Evolutionary conservation across 2,329 filamentous ascomycete species (phyloP).

Genomic region (Aciculosporium take): DNA sequence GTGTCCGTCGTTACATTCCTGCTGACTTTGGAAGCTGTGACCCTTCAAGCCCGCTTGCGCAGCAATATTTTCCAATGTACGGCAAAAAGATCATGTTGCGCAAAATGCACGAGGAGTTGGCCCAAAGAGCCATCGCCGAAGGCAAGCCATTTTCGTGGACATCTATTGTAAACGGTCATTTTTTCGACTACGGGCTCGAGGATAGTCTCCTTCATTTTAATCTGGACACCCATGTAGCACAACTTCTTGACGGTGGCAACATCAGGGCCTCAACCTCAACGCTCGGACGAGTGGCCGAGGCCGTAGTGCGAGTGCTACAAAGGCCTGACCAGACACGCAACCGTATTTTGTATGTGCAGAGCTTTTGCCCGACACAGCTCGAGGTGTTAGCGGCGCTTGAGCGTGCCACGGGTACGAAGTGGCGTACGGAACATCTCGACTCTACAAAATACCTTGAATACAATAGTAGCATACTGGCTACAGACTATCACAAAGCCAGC

Average conservation of each 20-base stretch:
- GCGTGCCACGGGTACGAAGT: slow-evolving; percentile 30
- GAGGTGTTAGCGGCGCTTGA: slow-evolving; percentile 34
- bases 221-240: slow-evolving; percentile 25
- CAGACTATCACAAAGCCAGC: slow-evolving; percentile 22
- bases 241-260: slow-evolving; percentile 38
- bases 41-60: slow-evolving; percentile 20
- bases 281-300: slow-evolving; percentile 32
- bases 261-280: slow-evolving; percentile 33
- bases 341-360: slow-evolving; percentile 30
- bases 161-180: slow-evolving; percentile 27
- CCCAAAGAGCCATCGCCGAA: slow-evolving; percentile 16
- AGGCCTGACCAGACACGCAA: slow-evolving; percentile 39
- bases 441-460: slow-evolving; percentile 25
- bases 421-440: slow-evolving; percentile 19
- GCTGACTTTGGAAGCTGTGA: slow-evolving; percentile 38
- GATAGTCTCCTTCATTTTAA: slow-evolving; percentile 28
- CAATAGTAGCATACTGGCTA: slow-evolving; percentile 23
- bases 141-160: slow-evolving; percentile 34
- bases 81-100: slow-evolving; percentile 21
- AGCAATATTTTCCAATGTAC: slow-evolving; percentile 19
- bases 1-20: slow-evolving; percentile 47
- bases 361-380: slow-evolving; percentile 32
- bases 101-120: slow-evolving; percentile 16
- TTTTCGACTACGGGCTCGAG: slow-evolving; percentile 35
- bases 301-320: slow-evolving; percentile 33